Base-by-base conservation (phyloP, 768 basidiomycete genomes). In the Leucosporidium scottii region DNA sequence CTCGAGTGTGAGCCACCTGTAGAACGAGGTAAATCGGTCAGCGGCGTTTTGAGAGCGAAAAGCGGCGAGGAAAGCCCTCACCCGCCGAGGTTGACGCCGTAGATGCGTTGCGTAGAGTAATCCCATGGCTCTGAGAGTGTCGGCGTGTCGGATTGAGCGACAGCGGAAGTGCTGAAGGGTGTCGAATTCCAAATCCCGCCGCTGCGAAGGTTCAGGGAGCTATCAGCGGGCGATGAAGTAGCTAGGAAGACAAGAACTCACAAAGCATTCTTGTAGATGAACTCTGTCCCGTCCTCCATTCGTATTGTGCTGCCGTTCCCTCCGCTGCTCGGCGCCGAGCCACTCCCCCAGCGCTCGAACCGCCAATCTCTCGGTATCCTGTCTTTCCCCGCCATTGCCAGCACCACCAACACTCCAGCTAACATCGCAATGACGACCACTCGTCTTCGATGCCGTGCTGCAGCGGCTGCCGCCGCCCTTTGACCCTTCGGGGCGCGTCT, bases 191-290 rank as follows among this genome's bases (percentile, higher is more conserved):
- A 80, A 23, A 64, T 71, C 1, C 80, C 80, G 4, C 78, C 91
- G 75, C 68, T 69, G 55, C 23, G 31, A 34, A 5, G n/a, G 36
- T 47, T 31, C 8, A n/a, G 21, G 3, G 27, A 9, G 36, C 54
- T 20, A 36, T 25, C n/a, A 21, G 53, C 4, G 17, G 27, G 15
- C 4, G 17, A 8, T 3, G 23, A 20, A 30, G 1, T 34, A 4
- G 34, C 2, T 1, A 17, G 8, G 54, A 28, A 2, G 27, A 27
- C 1, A 30, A 0, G 25, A 28, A 61, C 70, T 48, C 23, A 72
- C 70, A 90, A 90, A 1, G 83, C 54, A 78, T 98, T 99, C 44
- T 72, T 72, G 78, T 98, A 99, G 0, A 81, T 85, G 77, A 93
- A 88, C 39, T 44, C 39, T 6, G 10, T 44, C 39, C 39, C 39